phyloP scores from a whole-genome alignment of 2,329 filamentous ascomycete species.

The Sordariomycetes sp. region DNA sequence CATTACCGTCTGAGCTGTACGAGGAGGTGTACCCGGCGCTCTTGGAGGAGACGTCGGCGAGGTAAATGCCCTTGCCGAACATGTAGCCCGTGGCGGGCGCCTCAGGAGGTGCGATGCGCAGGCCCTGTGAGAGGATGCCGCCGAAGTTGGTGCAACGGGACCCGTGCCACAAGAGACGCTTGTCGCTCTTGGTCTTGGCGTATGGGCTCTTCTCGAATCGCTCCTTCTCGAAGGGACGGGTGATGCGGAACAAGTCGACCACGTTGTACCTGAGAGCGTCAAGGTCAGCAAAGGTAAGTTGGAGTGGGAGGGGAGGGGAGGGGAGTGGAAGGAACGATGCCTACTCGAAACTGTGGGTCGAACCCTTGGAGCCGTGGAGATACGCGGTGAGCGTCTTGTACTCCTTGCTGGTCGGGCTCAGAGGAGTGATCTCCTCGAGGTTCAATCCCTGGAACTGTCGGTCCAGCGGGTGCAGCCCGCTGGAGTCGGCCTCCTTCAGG shows the following conservation, averaged over 20 bases:
- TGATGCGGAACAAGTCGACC: slow-evolving; percentile 72
- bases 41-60: slow-evolving; percentile 78
- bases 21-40: slow-evolving; percentile 67
- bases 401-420: slow-evolving; percentile 49
- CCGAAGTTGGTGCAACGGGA: slow-evolving; percentile 76
- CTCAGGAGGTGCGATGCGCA: slow-evolving; percentile 81
- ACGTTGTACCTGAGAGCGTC: slow-evolving; percentile 36
- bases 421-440: slow-evolving; percentile 65
- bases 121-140: slow-evolving; percentile 76
- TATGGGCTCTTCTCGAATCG: slow-evolving; percentile 53
- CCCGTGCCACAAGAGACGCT: slow-evolving; percentile 79
- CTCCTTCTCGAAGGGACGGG: slow-evolving; percentile 59
- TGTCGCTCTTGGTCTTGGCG: slow-evolving; percentile 47
- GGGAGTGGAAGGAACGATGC: background rate
- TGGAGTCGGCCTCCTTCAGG: slow-evolving; percentile 46
- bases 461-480: slow-evolving; percentile 54
- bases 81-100: slow-evolving; percentile 74
- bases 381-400: slow-evolving; percentile 57
- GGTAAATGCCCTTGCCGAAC: slow-evolving; percentile 85
- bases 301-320: background rate
- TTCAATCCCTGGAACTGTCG: slow-evolving; percentile 60
- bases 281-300: background rate
- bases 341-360: slow-evolving; percentile 46
- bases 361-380: slow-evolving; percentile 53
- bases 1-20: slow-evolving; percentile 53